phyloP scores from a whole-genome alignment of 108 stramenopile genomes.

The Bacterosira constricta region DNA sequence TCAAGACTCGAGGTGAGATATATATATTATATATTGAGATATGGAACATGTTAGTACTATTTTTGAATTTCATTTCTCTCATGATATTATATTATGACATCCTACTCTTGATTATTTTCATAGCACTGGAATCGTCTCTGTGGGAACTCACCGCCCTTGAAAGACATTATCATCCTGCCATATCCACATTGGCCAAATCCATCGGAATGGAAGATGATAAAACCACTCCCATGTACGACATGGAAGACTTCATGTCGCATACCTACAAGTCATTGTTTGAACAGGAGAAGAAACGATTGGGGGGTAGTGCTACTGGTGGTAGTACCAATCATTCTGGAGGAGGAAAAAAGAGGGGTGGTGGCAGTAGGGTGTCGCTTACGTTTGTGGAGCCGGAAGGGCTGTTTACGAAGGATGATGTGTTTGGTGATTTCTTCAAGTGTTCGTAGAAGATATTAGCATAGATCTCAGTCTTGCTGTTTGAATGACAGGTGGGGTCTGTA shows the following conservation, averaged over 20 bases:
- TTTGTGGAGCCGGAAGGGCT: conserved; percentile 65
- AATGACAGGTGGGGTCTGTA: too few species aligned
- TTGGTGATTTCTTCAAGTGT: conserved; percentile 43
- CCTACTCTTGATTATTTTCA: background rate
- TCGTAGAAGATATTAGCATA: background rate
- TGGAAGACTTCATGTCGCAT: conserved; percentile 81
- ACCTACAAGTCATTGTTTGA: conserved; percentile 90
- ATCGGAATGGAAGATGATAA: conserved; percentile 65
- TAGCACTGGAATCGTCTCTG: conserved; percentile 85
- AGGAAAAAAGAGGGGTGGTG: conserved; percentile 46
- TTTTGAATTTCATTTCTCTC: too few species aligned
- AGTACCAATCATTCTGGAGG: too few species aligned
- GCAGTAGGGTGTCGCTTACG: conserved; percentile 62
- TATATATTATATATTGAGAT: background rate
- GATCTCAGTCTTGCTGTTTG: too few species aligned
- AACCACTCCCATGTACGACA: conserved; percentile 65
- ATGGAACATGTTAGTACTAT: too few species aligned
- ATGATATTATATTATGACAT: too few species aligned
- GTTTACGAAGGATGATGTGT: conserved; percentile 67
- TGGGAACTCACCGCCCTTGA: conserved; percentile 92
- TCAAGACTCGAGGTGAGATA: conserved; percentile 49
- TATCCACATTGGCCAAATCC: conserved; percentile 82
- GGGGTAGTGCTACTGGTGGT: background rate
- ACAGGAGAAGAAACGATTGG: conserved; percentile 66
- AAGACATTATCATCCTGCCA: conserved; percentile 87